A percentile compares a stretch with the other conserved stretches of the same genome.
phyloP scores from a whole-genome alignment of 2,329 filamentous ascomycete species.

The Zymoseptoria tritici region DNA sequence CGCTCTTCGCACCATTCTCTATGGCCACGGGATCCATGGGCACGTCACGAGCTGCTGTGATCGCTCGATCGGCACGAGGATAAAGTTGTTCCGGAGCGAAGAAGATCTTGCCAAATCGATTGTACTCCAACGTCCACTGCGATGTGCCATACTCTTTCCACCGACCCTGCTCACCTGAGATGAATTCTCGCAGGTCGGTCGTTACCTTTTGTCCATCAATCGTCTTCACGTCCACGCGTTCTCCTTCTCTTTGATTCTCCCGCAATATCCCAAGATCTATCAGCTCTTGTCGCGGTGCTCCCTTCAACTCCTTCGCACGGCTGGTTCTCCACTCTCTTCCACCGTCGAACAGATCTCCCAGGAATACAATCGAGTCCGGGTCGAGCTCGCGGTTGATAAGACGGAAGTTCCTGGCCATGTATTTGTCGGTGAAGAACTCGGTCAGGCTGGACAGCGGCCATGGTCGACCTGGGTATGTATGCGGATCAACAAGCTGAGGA shows the following conservation, averaged over 20 bases:
- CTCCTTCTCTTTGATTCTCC: constrained; percentile 16
- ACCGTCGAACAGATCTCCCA: constrained; percentile 92
- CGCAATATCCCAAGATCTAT: constrained; percentile 14
- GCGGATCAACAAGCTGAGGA: constrained; percentile 84
- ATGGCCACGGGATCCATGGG: constrained; percentile 15
- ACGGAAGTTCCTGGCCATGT: constrained; percentile 75
- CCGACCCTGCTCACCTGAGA: constrained; percentile 25
- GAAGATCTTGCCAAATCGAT: constrained; percentile 80
- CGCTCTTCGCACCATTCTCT: constrained; percentile 45
- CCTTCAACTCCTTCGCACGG: constrained; percentile 27
- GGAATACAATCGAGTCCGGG: constrained; percentile 84
- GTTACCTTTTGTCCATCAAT: constrained; percentile 5
- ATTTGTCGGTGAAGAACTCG: constrained; percentile 75
- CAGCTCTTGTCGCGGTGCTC: constrained; percentile 16
- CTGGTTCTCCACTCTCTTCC: constrained; percentile 87
- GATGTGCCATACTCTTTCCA: constrained; percentile 68
- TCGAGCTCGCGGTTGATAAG: constrained; percentile 65
- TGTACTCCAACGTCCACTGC: constrained; percentile 83
- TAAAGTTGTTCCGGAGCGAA: constrained; percentile 40
- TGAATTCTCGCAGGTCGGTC: constrained; percentile 22
- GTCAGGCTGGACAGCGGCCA: constrained; percentile 64
- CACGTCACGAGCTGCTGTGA: constrained; percentile 19
- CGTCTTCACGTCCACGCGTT: constrained; percentile 6
- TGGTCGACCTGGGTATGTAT: constrained; percentile 83
- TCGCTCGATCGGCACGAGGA: constrained; percentile 15